Evolutionary conservation across 495 filamentous ascomycete genomes (phyloP).

Genomic region (Penicillium coprophilum): DNA sequence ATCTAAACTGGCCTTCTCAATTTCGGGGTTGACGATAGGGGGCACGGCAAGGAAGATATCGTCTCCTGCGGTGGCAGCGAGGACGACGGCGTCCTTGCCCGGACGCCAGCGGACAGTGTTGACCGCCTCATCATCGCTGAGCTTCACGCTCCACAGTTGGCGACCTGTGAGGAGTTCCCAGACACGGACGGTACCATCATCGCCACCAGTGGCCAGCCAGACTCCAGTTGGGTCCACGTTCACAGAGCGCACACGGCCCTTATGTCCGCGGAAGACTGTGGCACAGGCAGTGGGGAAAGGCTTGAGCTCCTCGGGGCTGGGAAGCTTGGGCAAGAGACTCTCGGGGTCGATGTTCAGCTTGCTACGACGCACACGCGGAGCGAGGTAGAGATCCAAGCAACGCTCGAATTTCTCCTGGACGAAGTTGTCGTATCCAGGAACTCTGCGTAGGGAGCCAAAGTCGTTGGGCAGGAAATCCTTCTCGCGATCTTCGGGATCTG

Average conservation of each 20-base stretch:
- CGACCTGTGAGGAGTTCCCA: slow-evolving; percentile 89
- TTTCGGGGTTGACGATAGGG: slow-evolving; percentile 65
- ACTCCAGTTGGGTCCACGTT: slow-evolving; percentile 73
- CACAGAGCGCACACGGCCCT: slow-evolving; percentile 81
- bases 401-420: slow-evolving; percentile 96
- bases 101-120: slow-evolving; percentile 90
- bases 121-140: slow-evolving; percentile 79
- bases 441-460: slow-evolving; percentile 79
- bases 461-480: slow-evolving; percentile 83
- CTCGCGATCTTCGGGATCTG: slow-evolving; percentile 86
- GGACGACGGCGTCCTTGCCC: slow-evolving; percentile 71
- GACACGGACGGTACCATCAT: slow-evolving; percentile 87
- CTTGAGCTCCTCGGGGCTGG: slow-evolving; percentile 86
- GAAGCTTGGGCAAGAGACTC: slow-evolving; percentile 88
- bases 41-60: slow-evolving; percentile 82
- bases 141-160: slow-evolving; percentile 78
- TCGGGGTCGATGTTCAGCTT: slow-evolving; percentile 96
- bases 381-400: slow-evolving; percentile 92
- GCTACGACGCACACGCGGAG: slow-evolving; percentile 86
- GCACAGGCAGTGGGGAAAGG: slow-evolving; percentile 90
- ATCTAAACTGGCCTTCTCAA: slow-evolving; percentile 70
- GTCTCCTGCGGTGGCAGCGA: slow-evolving; percentile 82
- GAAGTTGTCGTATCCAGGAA: slow-evolving; percentile 87
- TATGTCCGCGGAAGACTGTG: slow-evolving; percentile 82
- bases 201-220: slow-evolving; percentile 86